These are phyloP conservation scores for Dendrobium officinale DNA, from an alignment of 106 monocot genomes.

Conservation along the genomic window DNA sequence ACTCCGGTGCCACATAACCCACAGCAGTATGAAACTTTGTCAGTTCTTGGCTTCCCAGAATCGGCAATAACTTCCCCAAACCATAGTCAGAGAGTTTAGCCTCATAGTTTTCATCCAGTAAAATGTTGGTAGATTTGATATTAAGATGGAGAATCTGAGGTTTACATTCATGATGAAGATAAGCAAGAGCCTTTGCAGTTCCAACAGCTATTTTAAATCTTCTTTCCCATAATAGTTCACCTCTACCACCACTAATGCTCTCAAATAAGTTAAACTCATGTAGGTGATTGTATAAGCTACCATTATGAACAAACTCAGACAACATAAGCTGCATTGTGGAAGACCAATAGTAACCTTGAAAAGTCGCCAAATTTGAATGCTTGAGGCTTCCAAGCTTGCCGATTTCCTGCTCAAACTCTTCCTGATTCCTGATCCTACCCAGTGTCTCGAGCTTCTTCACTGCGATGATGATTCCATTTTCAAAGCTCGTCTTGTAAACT, in stretches of 20 bases:
- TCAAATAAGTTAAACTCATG: conserved; percentile 16
- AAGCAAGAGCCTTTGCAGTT: conserved; percentile 72
- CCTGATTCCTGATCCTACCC: conserved; percentile 73
- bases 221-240: conserved; percentile 58
- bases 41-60: conserved; percentile 41
- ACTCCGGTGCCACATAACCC: conserved; percentile 88
- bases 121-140: conserved; percentile 81
- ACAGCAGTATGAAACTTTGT: conserved; percentile 51
- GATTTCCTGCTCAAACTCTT: conserved; percentile 94
- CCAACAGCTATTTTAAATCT: conserved; percentile 68
- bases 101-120: conserved; percentile 59
- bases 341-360: conserved; percentile 97
- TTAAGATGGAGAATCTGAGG: conserved; percentile 88
- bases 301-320: conserved; percentile 63
- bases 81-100: conserved; percentile 90
- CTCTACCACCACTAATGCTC: conserved; percentile 7
- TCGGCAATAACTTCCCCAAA: conserved; percentile 63
- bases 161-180: conserved; percentile 89
- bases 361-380: conserved; percentile 63
- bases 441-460: conserved; percentile 87
- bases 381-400: conserved; percentile 51
- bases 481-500: conserved; percentile 69
- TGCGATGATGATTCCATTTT: conserved; percentile 64
- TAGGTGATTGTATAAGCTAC: conserved; percentile 72
- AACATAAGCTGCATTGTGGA: conserved; percentile 69